Base-by-base conservation (phyloP, 345 rosid species). In the Cochlearia excelsa region DNA sequence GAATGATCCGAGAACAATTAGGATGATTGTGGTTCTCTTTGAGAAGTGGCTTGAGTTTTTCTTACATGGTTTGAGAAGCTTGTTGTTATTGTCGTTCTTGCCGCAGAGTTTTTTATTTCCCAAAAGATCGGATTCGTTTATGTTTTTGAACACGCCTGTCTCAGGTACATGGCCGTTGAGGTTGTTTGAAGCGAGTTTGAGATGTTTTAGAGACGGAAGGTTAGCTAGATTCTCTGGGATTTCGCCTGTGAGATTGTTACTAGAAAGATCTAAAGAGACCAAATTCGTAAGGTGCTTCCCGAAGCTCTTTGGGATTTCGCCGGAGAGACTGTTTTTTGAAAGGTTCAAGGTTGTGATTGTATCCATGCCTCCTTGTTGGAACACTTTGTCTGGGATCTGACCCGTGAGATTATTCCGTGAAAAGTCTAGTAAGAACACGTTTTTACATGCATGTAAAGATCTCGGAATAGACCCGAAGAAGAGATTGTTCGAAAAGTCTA, bases 71-170 rank as follows among this genome's bases (percentile, higher is more conserved):
- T 57, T 65, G 38, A 75, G 78, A 67, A 58, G 61, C 58, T 66
- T 66, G 47, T 65, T 71, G 51, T 78, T 63, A 16, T 16, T 16
- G 23, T 16, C 23, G 23, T 16, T 16, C 23, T 16, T 16, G 42
- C 98, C 96, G 50, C 96, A 87, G 3, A 91, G 94, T 67, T 66
- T 82, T 55, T 40, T 75, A 54, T 91, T 91, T 61, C 94, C 95
- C 16, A 23, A 69, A 30, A 91, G 54, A 71, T 74, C 70, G 3
- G 86, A 79, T 3, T 63, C 58, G 43, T 58, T 66, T 8, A 85
- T 79, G 67, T 63, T 65, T 65, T 57, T 74, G 57, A 91, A 91
- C 52, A 91, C 67, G 23, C 97, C 95, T 2, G 69, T 3, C 47
- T 80, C 78, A 2, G 96, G 96, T 55, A 91, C 78, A 23, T 8